Base-by-base conservation (phyloP, 306 rosid genomes). In the Trifolium fragiferum region DNA sequence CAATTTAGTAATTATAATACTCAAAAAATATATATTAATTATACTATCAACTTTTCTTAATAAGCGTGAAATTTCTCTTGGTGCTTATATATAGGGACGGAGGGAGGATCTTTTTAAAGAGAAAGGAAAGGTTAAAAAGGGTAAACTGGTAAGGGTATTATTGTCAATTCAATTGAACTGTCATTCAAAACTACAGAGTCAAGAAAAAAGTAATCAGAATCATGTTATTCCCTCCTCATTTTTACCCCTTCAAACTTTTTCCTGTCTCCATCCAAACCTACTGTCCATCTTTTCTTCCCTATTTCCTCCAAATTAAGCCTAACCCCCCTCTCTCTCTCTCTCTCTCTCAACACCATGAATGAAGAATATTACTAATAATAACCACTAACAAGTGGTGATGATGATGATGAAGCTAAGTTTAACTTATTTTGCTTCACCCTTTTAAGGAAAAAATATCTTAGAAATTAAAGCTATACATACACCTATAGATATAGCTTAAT, bases 161-260 rank as follows among this genome's bases (percentile, higher is more conserved):
- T 43, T 63, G 96, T 81, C 85, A 78, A 33, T 58, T 57, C 4
- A n/a, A 63, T 84, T 76, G 90, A 90, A 78, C 84, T 81, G 92
- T 85, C 93, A 88, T 80, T 92, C 93, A 84, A 83, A 60, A 67
- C 81, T 80, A 76, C 88, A 72, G 76, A 68, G 84, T 81, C 76
- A 79, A 78, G 83, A 88, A 74, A 81, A 77, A 82, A 60, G 60
- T 8, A 54, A n/a, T 15, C 80, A 81, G 86, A 86, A 88, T 82
- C 92, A 87, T 88, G 90, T 81, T 84, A 78, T 84, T 87, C 84
- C 78, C 80, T 78, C 54, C 82, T 78, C 54, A 74, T 67, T 82
- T 82, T 87, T 77, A 61, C 81, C 82, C 70, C 76, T 80, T 60
- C 71, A 37, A 82, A 66, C 87, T 78, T 82, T 85, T 84, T 85